Base-by-base conservation (phyloP, 2,329 filamentous ascomycete genomes). In the Anthostomella pinea region DNA sequence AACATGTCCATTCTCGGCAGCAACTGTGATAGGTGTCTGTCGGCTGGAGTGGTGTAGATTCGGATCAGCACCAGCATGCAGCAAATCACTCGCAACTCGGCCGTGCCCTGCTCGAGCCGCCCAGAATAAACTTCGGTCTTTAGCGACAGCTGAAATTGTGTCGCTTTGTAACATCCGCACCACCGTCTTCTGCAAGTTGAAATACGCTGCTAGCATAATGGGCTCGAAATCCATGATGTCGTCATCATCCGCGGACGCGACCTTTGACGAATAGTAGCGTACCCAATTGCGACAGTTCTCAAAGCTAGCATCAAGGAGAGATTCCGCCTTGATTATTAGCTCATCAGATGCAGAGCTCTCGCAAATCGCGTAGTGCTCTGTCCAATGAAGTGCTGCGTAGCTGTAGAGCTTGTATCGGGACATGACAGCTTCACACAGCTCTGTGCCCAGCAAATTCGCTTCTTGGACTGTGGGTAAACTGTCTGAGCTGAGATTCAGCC, bases 301-400 rank as follows among this genome's bases (percentile, higher is more conserved):
- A 18, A 19, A 46, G 11, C 35, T 35, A 2, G 45, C 26, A 30
- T 53, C 36, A 3, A 58, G 34, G 13, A 57, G 47, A 3, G 8
- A 16, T 23, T 14, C 46, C 6, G 38, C 52, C 10, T 44, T 42
- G 11, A 45, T 30, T 39, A 16, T 50, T 8, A 56, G 42, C 15
- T 37, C 24, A 15, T 13, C 10, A 3, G 52, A 33, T 15, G 48
- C 52, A 17, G 20, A 38, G 6, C 26, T 30, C 18, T 56, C 51
- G 23, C 49, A 54, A 7, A 32, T 8, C 5, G 48, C 35, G 45
- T 52, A 62, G 38, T 67, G 64, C 18, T 56, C 39, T 19, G 60
- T 50, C 65, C 63, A 68, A 47, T 65, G 42, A 16, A 48, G 46
- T 2, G 64, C 52, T 11, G 63, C 47, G 47, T 68, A 68, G 27